Base-by-base conservation (phyloP, 148 eudicot species). In the Vaccinium vitisidaea region DNA sequence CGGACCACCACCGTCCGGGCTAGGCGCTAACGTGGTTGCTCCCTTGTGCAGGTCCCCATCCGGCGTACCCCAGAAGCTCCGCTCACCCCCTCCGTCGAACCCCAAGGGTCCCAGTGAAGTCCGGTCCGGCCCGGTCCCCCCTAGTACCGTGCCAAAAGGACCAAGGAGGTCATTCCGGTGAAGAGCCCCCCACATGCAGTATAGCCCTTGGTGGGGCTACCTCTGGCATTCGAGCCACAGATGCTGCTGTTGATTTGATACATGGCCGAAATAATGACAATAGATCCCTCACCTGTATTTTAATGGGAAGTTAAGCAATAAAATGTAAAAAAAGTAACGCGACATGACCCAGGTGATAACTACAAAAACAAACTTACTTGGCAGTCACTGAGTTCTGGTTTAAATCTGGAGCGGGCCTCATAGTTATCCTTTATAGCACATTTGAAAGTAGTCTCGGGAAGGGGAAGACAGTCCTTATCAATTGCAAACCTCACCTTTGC, bases 401-500 rank as follows among this genome's bases (percentile, higher is more conserved):
- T 88, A 85, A 95, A 93, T 88, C 93, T 91, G 75, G 49, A 79
- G 59, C 5, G 59, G 30, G 90, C 87, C 14, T 67, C 69, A 84
- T 92, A 93, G 77, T 91, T 94, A 75, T 88, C 90, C 88, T 80
- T 75, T 59, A 93, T 91, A 84, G 90, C 92, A 65, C 79, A 84
- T 83, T 83, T 93, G 67, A 93, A 90, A 83, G 84, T 85, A 78
- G 86, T 90, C 88, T 92, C 93, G 32, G 89, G 92, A 80, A 93
- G 59, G 80, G 98, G 98, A 81, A 95, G 87, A 87, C 94, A 95
- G 59, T 92, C 96, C 81, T 84, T 88, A 56, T 21, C 73, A 88
- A 93, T 92, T 43, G 84, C 84, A 58, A 95, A 95, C 79, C 87
- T 92, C 59, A 95, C 96, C 98, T 94, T 86, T 32, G 84, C n/a